phyloP scores from a whole-genome alignment of 2,329 filamentous ascomycete genomes.

The Chaetomiaceae sp. region DNA sequence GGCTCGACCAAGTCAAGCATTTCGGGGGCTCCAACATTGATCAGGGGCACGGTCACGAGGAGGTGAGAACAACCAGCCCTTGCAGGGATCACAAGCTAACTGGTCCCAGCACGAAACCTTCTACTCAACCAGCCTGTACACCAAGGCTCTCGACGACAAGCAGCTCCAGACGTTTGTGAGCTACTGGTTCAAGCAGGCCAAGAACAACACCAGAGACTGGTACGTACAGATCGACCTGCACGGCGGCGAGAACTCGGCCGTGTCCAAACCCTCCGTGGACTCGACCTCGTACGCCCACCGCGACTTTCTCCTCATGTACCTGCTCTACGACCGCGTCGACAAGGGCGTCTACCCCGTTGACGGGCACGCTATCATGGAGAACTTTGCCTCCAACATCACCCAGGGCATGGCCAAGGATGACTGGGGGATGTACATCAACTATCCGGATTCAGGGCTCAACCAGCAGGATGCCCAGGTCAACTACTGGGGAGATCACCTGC shows the following conservation, averaged over 20 bases:
- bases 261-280: constrained; percentile 29
- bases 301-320: constrained; percentile 46
- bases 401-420: constrained; percentile 24
- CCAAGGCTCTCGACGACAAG: constrained; percentile 34
- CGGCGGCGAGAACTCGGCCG: constrained; percentile 38
- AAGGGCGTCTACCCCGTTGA: constrained; percentile 31
- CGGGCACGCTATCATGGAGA: constrained; percentile 33
- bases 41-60: constrained; percentile 30
- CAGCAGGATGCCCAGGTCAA: constrained; percentile 31
- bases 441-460: constrained; percentile 35
- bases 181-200: constrained; percentile 39
- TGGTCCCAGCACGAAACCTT: constrained; percentile 38
- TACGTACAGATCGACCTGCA: constrained; percentile 41
- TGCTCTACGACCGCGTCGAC: constrained; percentile 42
- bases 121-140: constrained; percentile 39
- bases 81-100: not conserved
- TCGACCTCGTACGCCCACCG: constrained; percentile 39
- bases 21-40: constrained; percentile 31
- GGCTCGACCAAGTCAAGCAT: constrained; percentile 32
- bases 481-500: constrained; percentile 37
- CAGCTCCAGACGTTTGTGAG: constrained; percentile 36
- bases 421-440: constrained; percentile 42
- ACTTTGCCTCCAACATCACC: constrained; percentile 35
- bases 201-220: constrained; percentile 36
- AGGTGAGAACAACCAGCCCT: constrained; percentile 8